phyloP scores from a whole-genome alignment of 805 yeast genomes.

The Myxozyma vanderwaltii region DNA sequence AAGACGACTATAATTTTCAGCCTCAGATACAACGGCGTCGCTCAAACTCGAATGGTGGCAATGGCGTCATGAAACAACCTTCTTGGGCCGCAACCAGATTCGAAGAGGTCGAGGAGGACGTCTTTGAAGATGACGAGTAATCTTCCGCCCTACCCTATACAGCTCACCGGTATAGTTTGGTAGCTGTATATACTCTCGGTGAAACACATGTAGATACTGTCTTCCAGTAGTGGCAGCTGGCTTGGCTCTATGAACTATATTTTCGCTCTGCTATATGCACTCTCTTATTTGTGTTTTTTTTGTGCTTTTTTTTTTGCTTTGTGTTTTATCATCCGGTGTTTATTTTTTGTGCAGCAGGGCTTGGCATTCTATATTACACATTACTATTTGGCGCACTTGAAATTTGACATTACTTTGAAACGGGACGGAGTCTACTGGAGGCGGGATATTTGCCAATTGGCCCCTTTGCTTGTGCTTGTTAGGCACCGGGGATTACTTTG shows the following conservation, averaged over 20 bases:
- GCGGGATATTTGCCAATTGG: too few relatives aligned
- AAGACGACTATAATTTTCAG: constrained; percentile 33
- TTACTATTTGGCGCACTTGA: background rate
- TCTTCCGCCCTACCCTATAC: constrained; percentile 11
- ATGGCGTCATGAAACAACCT: constrained; percentile 23
- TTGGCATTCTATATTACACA: background rate
- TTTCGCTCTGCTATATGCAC: background rate
- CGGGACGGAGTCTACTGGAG: background rate
- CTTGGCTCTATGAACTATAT: background rate
- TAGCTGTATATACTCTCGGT: constrained; percentile 14
- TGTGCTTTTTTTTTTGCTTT: background rate
- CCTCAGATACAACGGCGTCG: constrained; percentile 35
- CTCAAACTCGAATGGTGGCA: constrained; percentile 36
- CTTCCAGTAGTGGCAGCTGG: background rate
- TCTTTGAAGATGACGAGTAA: constrained; percentile 33
- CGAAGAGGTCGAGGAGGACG: constrained; percentile 31
- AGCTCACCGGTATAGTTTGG: constrained; percentile 18
- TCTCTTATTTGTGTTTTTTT: too few relatives aligned
- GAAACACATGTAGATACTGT: constrained; percentile 6
- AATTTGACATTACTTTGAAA: background rate
- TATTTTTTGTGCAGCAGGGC: constrained; percentile 3
- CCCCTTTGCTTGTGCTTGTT: too few relatives aligned
- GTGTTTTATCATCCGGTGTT: constrained; percentile 4
- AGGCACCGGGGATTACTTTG: too few relatives aligned
- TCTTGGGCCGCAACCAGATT: constrained; percentile 25